Conservation (phyloP, 192 early-diverging fungal genomes). For the Linderina pennispora region DNA sequence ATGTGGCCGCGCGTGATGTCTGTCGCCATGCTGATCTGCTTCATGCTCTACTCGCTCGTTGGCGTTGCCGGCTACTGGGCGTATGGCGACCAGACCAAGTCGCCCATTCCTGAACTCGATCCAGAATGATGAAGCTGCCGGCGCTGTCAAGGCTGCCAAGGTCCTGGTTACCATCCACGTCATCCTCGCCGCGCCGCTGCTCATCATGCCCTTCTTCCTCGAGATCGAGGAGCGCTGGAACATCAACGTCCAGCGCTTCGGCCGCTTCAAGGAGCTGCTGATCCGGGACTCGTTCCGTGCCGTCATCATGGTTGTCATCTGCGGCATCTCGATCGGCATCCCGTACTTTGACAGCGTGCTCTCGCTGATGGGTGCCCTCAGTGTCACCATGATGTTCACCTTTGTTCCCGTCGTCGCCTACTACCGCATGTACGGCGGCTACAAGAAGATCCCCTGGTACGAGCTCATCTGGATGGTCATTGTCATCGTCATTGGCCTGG, state of each 20-base stretch:
- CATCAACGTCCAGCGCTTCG: constrained; percentile 31
- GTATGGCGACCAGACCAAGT: constrained; percentile 56
- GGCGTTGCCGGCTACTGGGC: constrained; percentile 65
- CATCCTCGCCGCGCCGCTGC: constrained; percentile 67
- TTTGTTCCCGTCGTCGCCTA: constrained; percentile 70
- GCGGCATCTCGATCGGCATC: constrained; percentile 55
- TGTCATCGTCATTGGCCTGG: constrained; percentile 49
- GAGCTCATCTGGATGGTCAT: constrained; percentile 46
- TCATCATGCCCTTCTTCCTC: constrained; percentile 61
- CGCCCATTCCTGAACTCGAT: constrained; percentile 65
- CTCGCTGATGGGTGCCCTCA: constrained; percentile 68
- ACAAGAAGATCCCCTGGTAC: constrained; percentile 25
- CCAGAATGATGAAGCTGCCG: constrained; percentile 48
- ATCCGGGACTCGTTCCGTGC: constrained; percentile 50
- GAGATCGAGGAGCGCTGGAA: constrained; percentile 58
- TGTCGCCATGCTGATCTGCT: constrained; percentile 52
- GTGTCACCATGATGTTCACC: constrained; percentile 63
- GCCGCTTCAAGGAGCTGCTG: constrained; percentile 44
- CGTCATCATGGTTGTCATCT: constrained; percentile 47
- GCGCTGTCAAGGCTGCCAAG: constrained; percentile 56
- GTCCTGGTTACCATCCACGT: constrained; percentile 72
- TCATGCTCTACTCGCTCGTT: constrained; percentile 58
- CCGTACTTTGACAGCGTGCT: constrained; percentile 74
- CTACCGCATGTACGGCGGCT: constrained; percentile 59
- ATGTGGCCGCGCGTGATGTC: constrained; percentile 59